Conservation (phyloP, 2,329 filamentous ascomycete genomes). For the Elsinoe arachidis region DNA sequence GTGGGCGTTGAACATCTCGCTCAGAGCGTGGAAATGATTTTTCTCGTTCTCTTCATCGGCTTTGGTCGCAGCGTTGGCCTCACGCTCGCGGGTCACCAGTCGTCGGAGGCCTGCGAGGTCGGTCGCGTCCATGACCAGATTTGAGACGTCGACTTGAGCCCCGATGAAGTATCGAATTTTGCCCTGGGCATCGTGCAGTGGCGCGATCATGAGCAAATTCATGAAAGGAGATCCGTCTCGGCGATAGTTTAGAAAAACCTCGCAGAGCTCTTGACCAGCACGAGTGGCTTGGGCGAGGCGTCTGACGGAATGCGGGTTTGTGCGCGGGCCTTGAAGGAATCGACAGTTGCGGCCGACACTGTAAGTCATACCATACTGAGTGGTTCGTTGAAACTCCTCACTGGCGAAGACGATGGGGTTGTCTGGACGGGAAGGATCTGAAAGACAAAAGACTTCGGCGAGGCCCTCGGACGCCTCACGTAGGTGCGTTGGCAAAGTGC, state of each 20-base stretch:
- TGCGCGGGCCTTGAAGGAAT: constrained; percentile 67
- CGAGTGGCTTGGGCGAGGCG: constrained; percentile 54
- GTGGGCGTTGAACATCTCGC: constrained; percentile 59
- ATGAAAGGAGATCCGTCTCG: constrained; percentile 71
- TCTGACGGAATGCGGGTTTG: constrained; percentile 53
- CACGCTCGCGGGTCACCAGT: constrained; percentile 24
- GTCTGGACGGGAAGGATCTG: constrained; percentile 62
- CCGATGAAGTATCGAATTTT: constrained; percentile 61
- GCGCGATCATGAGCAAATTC: constrained; percentile 67
- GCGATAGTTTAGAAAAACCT: constrained; percentile 66
- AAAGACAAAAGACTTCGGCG: constrained; percentile 69
- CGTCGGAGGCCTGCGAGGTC: constrained; percentile 54
- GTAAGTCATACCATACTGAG: constrained; percentile 66
- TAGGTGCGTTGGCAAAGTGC: constrained; percentile 55
- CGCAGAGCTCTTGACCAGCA: constrained; percentile 60
- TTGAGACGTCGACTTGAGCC: constrained; percentile 63
- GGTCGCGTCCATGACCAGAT: constrained; percentile 56
- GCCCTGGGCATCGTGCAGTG: constrained; percentile 59
- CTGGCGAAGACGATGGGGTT: constrained; percentile 73
- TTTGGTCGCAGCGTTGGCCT: constrained; percentile 26
- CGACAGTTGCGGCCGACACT: constrained; percentile 68
- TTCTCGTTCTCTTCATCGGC: constrained; percentile 35
- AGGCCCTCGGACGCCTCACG: constrained; percentile 64
- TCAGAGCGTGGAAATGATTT: constrained; percentile 57
- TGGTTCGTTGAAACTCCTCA: constrained; percentile 66